Percentiles rank a stretch among this genome's conserved stretches.
These are phyloP conservation scores for Alternaria tenuissima DNA, from an alignment of 2,329 filamentous ascomycete species.

Conservation along the genomic window DNA sequence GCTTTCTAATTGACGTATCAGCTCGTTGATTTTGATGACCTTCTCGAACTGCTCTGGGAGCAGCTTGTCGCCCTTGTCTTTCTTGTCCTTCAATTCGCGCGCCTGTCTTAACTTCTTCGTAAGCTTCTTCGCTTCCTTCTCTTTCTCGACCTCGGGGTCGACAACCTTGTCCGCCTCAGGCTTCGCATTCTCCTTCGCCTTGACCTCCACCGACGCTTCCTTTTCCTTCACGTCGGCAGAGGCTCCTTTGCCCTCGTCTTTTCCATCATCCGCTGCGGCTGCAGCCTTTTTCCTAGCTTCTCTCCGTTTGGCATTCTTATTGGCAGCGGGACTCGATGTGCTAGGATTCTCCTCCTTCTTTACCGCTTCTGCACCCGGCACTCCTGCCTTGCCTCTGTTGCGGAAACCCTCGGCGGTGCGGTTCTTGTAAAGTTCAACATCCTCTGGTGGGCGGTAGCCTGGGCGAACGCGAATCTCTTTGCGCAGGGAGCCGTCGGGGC, in stretches of 20 bases:
- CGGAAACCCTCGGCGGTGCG: constrained; percentile 86
- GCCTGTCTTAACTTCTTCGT: constrained; percentile 97
- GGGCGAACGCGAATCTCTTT: constrained; percentile 94
- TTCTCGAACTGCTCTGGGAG: constrained; percentile 96
- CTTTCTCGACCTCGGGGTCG: constrained; percentile 78
- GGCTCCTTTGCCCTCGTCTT: constrained; percentile 60
- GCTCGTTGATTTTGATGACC: constrained; percentile 94
- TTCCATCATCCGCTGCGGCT: constrained; percentile 53
- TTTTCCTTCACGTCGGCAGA: constrained; percentile 24
- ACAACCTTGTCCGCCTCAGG: constrained; percentile 36
- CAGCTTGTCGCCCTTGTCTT: constrained; percentile 82
- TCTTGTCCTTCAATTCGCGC: constrained; percentile 87
- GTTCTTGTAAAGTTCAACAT: constrained; percentile 96
- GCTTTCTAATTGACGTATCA: constrained; percentile 84
- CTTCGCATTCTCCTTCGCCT: constrained; percentile 21
- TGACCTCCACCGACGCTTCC: constrained; percentile 32
- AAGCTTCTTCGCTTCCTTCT: constrained; percentile 91
- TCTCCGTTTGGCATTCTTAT: constrained; percentile 86
- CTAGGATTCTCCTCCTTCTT: constrained; percentile 58
- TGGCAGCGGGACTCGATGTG: constrained; percentile 62
- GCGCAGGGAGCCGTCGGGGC: constrained; percentile 88
- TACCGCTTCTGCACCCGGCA: constrained; percentile 74
- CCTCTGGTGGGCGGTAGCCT: constrained; percentile 92
- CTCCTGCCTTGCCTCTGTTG: constrained; percentile 71
- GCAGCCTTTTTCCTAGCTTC: constrained; percentile 69